Percentiles rank a stretch among this genome's conserved stretches.
Conservation (phyloP, 2,329 filamentous ascomycete genomes). For the Dactylellina cionopaga region DNA sequence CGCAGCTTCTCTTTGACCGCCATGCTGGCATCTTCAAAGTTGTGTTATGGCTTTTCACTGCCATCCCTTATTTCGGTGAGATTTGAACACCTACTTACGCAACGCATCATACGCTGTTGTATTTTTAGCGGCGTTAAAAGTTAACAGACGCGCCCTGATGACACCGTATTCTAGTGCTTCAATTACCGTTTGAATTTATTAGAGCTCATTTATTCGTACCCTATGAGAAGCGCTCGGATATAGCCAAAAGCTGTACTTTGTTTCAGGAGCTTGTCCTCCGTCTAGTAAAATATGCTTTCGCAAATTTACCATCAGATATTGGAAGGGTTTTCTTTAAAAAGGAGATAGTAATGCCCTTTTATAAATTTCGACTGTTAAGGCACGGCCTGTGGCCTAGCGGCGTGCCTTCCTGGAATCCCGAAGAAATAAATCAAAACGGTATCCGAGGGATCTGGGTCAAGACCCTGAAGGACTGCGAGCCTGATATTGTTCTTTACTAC, state of each 20-base stretch:
- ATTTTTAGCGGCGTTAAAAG: conserved; percentile 2
- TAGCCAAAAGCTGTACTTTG: conserved; percentile 74
- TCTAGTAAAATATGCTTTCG: conserved; percentile 81
- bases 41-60: conserved; percentile 68
- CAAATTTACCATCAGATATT: conserved; percentile 73
- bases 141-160: not conserved
- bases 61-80: conserved; percentile 76
- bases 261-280: conserved; percentile 82
- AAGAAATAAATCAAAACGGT: conserved; percentile 31
- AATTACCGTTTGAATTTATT: conserved; percentile 70
- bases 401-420: conserved; percentile 67
- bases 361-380: conserved; percentile 78
- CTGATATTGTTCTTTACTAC: conserved; percentile 84
- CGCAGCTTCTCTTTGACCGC: conserved; percentile 73
- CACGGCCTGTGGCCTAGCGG: conserved; percentile 65
- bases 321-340: conserved; percentile 82
- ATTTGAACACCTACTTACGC: not conserved
- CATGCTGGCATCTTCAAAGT: conserved; percentile 71
- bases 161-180: conserved; percentile 64
- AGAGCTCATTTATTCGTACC: conserved; percentile 68
- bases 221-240: conserved; percentile 66
- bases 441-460: conserved; percentile 42
- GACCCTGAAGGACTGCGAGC: conserved; percentile 62
- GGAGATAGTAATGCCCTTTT: conserved; percentile 76
- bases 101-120: conserved; percentile 22